Conservation (phyloP, 2,329 filamentous ascomycete genomes). For the Arachnomyces sp. region DNA sequence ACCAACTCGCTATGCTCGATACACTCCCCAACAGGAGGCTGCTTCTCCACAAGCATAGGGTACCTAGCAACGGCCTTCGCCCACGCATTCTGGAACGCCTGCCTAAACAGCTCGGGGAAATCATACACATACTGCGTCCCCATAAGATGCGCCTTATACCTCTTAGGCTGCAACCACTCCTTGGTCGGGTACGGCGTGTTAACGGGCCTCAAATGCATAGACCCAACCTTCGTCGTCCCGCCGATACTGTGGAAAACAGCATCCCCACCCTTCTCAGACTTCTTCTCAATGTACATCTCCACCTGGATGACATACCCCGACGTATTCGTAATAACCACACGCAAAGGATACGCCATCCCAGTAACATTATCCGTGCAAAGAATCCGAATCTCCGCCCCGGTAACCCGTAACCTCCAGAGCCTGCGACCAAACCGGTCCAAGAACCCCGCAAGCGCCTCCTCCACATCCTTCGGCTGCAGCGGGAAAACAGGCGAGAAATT, state of each 20-base stretch:
- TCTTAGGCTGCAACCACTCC: slow-evolving; percentile 96
- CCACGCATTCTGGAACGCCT: slow-evolving; percentile 96
- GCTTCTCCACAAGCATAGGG: slow-evolving; percentile 64
- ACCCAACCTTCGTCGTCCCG: slow-evolving; percentile 86
- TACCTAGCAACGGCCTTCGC: slow-evolving; percentile 64
- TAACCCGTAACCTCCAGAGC: slow-evolving; percentile 91
- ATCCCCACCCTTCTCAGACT: slow-evolving; percentile 84
- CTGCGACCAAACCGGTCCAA: slow-evolving; percentile 91
- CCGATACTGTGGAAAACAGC: slow-evolving; percentile 99
- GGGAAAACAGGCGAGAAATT: slow-evolving; percentile 98
- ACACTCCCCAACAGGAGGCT: slow-evolving; percentile 80
- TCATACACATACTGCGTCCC: slow-evolving; percentile 99
- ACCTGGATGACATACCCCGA: slow-evolving; percentile 97
- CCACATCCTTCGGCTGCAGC: slow-evolving; percentile 78
- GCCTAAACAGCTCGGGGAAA: slow-evolving; percentile 98
- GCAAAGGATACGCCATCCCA: slow-evolving; percentile 79
- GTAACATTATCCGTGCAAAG: slow-evolving; percentile 87
- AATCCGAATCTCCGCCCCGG: slow-evolving; percentile 95
- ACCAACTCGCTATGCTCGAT: slow-evolving; percentile 92
- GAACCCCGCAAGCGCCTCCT: slow-evolving; percentile 89
- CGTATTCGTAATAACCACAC: slow-evolving; percentile 95
- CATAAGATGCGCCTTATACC: slow-evolving; percentile 99
- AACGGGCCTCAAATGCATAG: slow-evolving; percentile 88
- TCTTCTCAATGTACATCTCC: slow-evolving; percentile 94
- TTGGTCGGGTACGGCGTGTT: slow-evolving; percentile 93